Evolutionary conservation across 495 filamentous ascomycete species (phyloP), one percentile per base, ranked within the genome.

Genomic region (Xylaria cubensis): DNA sequence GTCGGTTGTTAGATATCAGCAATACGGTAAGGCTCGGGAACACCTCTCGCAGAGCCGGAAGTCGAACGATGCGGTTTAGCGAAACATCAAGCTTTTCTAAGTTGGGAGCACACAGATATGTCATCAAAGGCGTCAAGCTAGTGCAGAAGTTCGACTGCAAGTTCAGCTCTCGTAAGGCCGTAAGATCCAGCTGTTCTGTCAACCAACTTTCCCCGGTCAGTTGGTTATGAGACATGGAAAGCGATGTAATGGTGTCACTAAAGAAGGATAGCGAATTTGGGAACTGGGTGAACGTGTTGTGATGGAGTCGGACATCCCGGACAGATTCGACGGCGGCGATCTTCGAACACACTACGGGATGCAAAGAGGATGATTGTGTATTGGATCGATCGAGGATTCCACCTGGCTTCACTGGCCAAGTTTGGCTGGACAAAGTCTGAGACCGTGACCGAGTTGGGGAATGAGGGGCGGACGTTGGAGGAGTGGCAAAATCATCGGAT

Each of bases 191-290:
- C 7, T 84, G 80, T 32, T 88, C 85, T 19, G 87, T 85, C 34
- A 95, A 82, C 71, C 91, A 89, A 48, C 80, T 80, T 67, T 87
- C 86, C 29, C 88, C 85, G 3, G 82, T 80, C 29, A 98, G 84
- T 44, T 92, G 88, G 79, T 97, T 97, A 77, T 94, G 87, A 10
- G 93, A 90, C 12, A 98, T 80, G 50, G 94, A 93, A 63, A 98
- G 86, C 13, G 88, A 86, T 1, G 88, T 89, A n/a, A 98, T 80
- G 32, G 89, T 90, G 21, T 88, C 80, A 17, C 89, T 88, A 56
- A 97, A 89, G 74, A 91, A 87, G 15, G 85, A 85, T 29, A 97
- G 82, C 3, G 89, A 88, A 26, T 86, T 83, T 3, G 95, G 95
- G 26, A 97, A 88, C 13, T 81, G 76, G 7, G 86, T 87, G 72